phyloP scores from a whole-genome alignment of 2,329 filamentous ascomycete genomes.

The Mollisia scopiformis region DNA sequence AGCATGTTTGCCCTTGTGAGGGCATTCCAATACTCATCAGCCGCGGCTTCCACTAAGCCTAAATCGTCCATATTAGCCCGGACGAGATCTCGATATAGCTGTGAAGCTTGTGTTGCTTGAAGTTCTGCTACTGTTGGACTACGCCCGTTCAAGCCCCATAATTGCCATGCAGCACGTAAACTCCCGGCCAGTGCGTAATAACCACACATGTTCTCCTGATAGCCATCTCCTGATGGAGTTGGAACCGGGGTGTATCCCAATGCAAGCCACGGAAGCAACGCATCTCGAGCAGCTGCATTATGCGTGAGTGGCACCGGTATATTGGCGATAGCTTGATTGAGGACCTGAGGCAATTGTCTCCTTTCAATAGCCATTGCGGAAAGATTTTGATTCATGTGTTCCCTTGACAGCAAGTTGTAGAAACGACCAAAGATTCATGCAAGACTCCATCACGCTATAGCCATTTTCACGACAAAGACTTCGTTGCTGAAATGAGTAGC shows the following conservation, averaged over 20 bases:
- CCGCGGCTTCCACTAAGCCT: too few relatives aligned
- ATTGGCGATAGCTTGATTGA: background rate
- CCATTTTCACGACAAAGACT: too few relatives aligned
- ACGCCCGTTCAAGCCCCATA: background rate
- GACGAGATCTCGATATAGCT: too few relatives aligned
- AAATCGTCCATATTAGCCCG: too few relatives aligned
- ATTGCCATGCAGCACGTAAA: background rate
- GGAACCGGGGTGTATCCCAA: background rate
- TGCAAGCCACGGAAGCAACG: background rate
- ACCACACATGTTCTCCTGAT: too few relatives aligned
- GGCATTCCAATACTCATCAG: too few relatives aligned
- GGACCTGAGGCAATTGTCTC: background rate
- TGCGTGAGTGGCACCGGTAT: background rate
- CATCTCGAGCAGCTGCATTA: background rate
- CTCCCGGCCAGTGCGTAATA: background rate
- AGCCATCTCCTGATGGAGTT: background rate
- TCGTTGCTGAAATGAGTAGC: too few relatives aligned
- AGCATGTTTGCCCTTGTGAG: background rate
- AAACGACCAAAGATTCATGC: too few relatives aligned
- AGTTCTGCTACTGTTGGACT: background rate
- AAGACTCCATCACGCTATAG: too few relatives aligned
- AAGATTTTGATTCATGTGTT: too few relatives aligned
- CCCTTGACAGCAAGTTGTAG: too few relatives aligned
- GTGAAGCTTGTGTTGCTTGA: background rate
- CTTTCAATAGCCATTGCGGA: too few relatives aligned